Evolutionary conservation across 768 basidiomycete genomes (phyloP).

Genomic region (Coprinellus micaceus): DNA sequence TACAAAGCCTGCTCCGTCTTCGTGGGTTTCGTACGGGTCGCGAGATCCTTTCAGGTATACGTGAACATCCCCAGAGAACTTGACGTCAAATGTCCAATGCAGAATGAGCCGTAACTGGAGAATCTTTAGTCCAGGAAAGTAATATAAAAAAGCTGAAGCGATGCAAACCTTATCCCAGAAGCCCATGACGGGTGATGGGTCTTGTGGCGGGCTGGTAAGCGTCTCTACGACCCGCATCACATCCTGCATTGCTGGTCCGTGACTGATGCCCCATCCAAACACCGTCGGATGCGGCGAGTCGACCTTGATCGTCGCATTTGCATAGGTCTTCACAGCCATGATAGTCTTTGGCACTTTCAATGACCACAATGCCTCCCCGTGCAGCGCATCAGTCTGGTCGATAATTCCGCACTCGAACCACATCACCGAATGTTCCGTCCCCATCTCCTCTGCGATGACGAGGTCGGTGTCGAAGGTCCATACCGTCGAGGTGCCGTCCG

Average conservation of each 20-base stretch:
- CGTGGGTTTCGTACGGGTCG: slow-evolving; percentile 70
- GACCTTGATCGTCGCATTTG: slow-evolving; percentile 67
- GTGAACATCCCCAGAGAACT: slow-evolving; percentile 69
- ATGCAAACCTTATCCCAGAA: slow-evolving; percentile 88
- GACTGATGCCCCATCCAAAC: slow-evolving; percentile 88
- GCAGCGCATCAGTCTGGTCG: slow-evolving; percentile 48
- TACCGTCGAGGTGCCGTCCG: slow-evolving; percentile 34
- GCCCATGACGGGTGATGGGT: slow-evolving; percentile 78
- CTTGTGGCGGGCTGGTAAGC: slow-evolving; percentile 70
- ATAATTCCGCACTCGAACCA: slow-evolving; percentile 71
- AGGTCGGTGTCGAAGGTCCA: slow-evolving; percentile 73
- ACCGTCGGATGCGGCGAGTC: slow-evolving; percentile 62
- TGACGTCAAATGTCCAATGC: slow-evolving; percentile 73
- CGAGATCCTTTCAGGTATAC: slow-evolving; percentile 86
- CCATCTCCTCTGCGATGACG: slow-evolving; percentile 86
- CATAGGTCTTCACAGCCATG: slow-evolving; percentile 94
- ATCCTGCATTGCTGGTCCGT: slow-evolving; percentile 83
- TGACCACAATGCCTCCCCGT: slow-evolving; percentile 49
- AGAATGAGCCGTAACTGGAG: slow-evolving; percentile 67
- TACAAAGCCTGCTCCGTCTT: slow-evolving; percentile 81
- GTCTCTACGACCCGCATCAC: slow-evolving; percentile 80
- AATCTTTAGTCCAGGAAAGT: not conserved
- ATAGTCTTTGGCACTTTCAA: slow-evolving; percentile 82
- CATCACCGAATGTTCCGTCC: slow-evolving; percentile 58
- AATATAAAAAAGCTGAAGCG: not conserved